These are phyloP conservation scores for Candida alai DNA, from an alignment of 805 yeast species.

Conservation along the genomic window DNA sequence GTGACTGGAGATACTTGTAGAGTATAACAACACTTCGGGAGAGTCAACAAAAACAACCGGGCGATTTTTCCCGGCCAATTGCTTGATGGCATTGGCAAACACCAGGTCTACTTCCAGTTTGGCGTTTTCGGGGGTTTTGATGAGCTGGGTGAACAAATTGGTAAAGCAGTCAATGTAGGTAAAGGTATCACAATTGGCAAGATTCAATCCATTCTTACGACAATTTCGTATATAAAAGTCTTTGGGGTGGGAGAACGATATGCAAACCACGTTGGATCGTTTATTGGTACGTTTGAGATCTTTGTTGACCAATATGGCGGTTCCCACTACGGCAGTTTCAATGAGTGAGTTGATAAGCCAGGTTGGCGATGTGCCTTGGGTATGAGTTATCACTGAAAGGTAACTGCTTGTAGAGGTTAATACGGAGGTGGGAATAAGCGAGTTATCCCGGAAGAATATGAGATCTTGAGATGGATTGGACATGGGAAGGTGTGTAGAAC, in stretches of 20 bases:
- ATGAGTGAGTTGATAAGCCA: slow-evolving; percentile 59
- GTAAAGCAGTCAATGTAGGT: slow-evolving; percentile 45
- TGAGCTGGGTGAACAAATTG: slow-evolving; percentile 36
- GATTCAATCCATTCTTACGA: slow-evolving; percentile 38
- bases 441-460: slow-evolving; percentile 46
- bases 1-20: slow-evolving; percentile 36
- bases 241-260: slow-evolving; percentile 31
- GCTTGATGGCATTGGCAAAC: slow-evolving; percentile 8
- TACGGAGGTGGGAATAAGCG: slow-evolving; percentile 33
- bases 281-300: slow-evolving; percentile 19
- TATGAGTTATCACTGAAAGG: slow-evolving; percentile 28
- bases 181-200: slow-evolving; percentile 23
- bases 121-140: slow-evolving; percentile 20
- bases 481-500: slow-evolving; percentile 1
- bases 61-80: slow-evolving; percentile 11
- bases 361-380: slow-evolving; percentile 53
- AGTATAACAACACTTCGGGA: slow-evolving; percentile 43
- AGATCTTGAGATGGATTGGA: slow-evolving; percentile 55
- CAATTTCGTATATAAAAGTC: slow-evolving; percentile 33
- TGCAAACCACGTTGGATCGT: slow-evolving; percentile 29
- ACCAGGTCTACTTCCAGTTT: slow-evolving; percentile 11
- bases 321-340: slow-evolving; percentile 48
- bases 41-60: slow-evolving; percentile 41
- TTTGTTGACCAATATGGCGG: slow-evolving; percentile 38
- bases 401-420: slow-evolving; percentile 14